phyloP scores from a whole-genome alignment of 2,329 filamentous ascomycete genomes.

The Zymoseptoria brevis region DNA sequence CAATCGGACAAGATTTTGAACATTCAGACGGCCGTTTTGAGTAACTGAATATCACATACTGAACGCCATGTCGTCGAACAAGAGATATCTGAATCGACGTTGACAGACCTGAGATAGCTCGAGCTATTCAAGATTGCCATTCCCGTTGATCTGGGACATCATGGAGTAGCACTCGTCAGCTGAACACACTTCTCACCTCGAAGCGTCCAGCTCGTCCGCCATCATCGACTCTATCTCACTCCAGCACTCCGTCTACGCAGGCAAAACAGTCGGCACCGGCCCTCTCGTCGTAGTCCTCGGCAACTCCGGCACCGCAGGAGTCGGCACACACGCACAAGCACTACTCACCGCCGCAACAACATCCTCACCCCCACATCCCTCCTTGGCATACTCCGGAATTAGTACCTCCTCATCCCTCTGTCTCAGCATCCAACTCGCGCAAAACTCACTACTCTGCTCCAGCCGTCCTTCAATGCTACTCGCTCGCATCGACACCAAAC shows the following conservation, averaged over 20 bases:
- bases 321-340: slow-evolving; percentile 18
- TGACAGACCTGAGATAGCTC: no score
- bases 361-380: slow-evolving; percentile 11
- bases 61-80: no score
- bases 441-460: slow-evolving; percentile 15
- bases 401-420: slow-evolving; percentile 11
- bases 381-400: slow-evolving; percentile 13
- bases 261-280: slow-evolving; percentile 11
- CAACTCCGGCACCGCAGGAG: slow-evolving; percentile 13
- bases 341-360: slow-evolving; percentile 14
- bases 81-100: no score
- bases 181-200: not conserved
- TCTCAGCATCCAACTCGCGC: slow-evolving; percentile 10
- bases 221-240: not conserved
- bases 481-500: slow-evolving; percentile 8
- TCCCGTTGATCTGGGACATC: not conserved
- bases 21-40: no score
- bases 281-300: slow-evolving; percentile 14
- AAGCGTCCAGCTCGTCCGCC: not conserved
- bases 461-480: slow-evolving; percentile 10
- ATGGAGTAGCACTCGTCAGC: not conserved
- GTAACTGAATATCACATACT: no score
- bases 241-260: not conserved
- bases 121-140: not conserved
- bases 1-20: no score